Base-by-base conservation (phyloP, 768 basidiomycete species). In the Hirschioporus abietinus region DNA sequence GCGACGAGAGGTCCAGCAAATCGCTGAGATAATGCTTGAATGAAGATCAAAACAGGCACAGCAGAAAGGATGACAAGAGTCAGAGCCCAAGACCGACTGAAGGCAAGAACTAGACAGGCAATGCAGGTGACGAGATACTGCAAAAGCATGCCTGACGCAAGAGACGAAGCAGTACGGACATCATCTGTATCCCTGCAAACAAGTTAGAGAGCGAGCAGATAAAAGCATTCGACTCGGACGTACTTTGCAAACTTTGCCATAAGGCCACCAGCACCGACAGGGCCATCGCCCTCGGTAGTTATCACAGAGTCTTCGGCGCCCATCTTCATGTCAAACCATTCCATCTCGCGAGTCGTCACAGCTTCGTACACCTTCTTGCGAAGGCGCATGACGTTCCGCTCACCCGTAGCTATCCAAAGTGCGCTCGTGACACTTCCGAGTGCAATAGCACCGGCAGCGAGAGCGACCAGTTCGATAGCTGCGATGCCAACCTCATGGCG, bases 201-300 rank as follows among this genome's bases (percentile, higher is more conserved):
- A 60, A 59, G 58, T 35, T 66, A 62, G 67, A 36, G 17, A 70
- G 6, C 60, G 59, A 5, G 71, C 4, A 6, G 1, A 23, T 34
- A 2, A 7, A 0, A 17, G 17, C n/a, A 15, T 17, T 20, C 60
- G 23, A 57, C 36, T 58, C 36, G 18, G 15, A 72, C 75, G 58
- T 66, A 93, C 94, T 88, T 87, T 35, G 91, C 85, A 75, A 97
- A 98, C 73, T 94, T 92, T 65, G 93, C 89, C 95, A 96, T 96
- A 59, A 97, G 81, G 24, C 95, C 95, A 67, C 91, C 94, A 63
- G 94, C 93, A 68, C 93, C 92, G 62, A 89, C 79, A 52, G 86
- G 82, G 26, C 84, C 83, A 58, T 82, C 75, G 35, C 76, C 78
- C 59, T 79, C 74, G 69, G 75, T 72, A 64, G 74, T 69, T 42